Base-by-base conservation (phyloP, 768 basidiomycete species). In the Clitopilus hobsonii region DNA sequence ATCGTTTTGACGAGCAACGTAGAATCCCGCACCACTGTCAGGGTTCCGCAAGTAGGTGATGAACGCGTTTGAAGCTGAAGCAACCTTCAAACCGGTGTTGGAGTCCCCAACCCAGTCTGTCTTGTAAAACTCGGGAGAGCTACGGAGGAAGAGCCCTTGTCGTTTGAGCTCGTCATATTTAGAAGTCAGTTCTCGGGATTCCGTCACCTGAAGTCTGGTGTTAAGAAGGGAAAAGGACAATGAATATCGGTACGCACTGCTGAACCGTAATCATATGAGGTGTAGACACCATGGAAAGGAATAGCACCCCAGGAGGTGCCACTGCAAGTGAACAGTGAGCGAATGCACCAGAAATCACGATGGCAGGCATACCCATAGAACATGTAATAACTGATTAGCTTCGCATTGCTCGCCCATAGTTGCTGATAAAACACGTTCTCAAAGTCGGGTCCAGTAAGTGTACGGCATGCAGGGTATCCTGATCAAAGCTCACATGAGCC, bases 241-340 rank as follows among this genome's bases (percentile, higher is more conserved):
- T 28, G n/a, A 18, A n/a, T n/a, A n/a, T 48, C n/a, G 22, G 16
- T 3, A 36, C 65, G 54, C 59, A 80, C 79, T 23, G 86, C 70
- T 38, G 84, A 77, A 18, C 90, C 91, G 54, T 94, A 94, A 69
- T 94, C 91, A 54, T 94, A 94, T 23, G 88, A 90, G 2, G 80
- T 84, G 64, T 86, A 84, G 14, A 89, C 91, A 7, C 85, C 88
- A 13, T 82, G 90, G 72, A 84, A 89, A 1, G 91, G 87, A 38
- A 93, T 73, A 8, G 78, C 87, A 36, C 89, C 91, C 89, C 90
- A 94, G 11, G 87, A 91, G 0, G 91, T 93, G 22, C 91, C 91
- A 6, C 91, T 91, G 55, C 50, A 49, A 36, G n/a, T n/a, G 13
- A 45, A 51, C 3, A 14, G 7, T 11, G 23, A 20, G 5, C n/a